Evolutionary conservation across 2,329 filamentous ascomycete genomes (phyloP).

Genomic region (Helotiales sp.): DNA sequence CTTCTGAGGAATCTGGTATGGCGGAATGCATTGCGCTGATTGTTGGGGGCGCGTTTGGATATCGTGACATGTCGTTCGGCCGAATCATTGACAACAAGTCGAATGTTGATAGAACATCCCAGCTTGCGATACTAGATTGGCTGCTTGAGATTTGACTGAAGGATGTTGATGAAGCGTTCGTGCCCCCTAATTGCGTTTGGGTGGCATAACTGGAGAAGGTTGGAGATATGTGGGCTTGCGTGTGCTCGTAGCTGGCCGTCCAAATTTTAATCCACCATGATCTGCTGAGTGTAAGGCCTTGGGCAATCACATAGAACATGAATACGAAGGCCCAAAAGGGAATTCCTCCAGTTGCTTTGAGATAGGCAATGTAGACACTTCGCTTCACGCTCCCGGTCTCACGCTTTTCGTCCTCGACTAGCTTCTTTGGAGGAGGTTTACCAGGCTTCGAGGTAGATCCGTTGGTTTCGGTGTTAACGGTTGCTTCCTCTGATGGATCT

Average conservation of each 20-base stretch:
- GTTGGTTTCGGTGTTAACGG: slow-evolving; percentile 1
- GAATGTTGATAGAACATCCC: neutral
- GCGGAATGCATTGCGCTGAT: neutral
- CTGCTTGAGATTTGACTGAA: neutral
- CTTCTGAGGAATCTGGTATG: neutral
- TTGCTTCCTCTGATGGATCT: neutral
- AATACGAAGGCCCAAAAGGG: slow-evolving; percentile 63
- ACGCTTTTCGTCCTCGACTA: slow-evolving; percentile 70
- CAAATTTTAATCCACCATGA: slow-evolving; percentile 68
- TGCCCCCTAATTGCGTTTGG: slow-evolving; percentile 12
- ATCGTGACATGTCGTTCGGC: neutral
- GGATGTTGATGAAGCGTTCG: neutral
- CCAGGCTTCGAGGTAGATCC: slow-evolving; percentile 2
- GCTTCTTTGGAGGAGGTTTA: slow-evolving; percentile 21
- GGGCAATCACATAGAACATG: slow-evolving; percentile 53
- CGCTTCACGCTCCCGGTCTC: slow-evolving; percentile 71
- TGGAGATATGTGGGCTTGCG: neutral
- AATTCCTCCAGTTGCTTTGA: slow-evolving; percentile 67
- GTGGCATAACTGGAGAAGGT: neutral
- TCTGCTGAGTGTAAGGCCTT: slow-evolving; percentile 45
- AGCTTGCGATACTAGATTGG: neutral
- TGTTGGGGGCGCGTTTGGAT: neutral
- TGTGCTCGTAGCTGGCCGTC: slow-evolving; percentile 53
- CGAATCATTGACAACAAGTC: slow-evolving; percentile 2
- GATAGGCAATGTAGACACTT: slow-evolving; percentile 67